Evolutionary conservation across 768 basidiomycete species (phyloP), one percentile per base, ranked within the genome.

Genomic region (Leccinum subtestaceum): DNA sequence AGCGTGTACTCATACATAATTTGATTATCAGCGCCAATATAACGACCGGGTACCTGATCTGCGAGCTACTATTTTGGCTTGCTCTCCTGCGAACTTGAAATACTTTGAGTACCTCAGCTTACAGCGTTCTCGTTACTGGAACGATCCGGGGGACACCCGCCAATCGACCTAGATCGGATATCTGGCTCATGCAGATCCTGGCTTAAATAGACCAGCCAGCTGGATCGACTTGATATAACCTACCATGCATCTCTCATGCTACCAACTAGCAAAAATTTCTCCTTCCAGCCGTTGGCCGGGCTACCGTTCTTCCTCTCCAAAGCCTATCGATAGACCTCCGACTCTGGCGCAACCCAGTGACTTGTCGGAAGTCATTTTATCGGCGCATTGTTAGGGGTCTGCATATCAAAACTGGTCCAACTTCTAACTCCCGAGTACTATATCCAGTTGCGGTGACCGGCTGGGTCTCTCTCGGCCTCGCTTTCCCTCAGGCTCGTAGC

Each of bases 321-420:
- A 60, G 36, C 55, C 55, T 32, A 75, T 84, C 52, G 81, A 85
- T 21, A 72, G 76, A 5, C 82, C 82, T 7, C 12, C 32, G 32
- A 34, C 32, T 34, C 66, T 84, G 40, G 79, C 81, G 0, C 83
- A 85, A 68, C 83, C 83, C 13, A 77, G 82, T 15, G 70, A 1
- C 72, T 84, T 4, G 52, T 85, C 38, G 78, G 78, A 3, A 82
- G 83, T 1, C 83, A 63, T 32, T 58, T 69, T 36, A 53, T 67
- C 19, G 57, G 81, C 8, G 79, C 80, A 5, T 64, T 84, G 48
- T 71, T 71, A 11, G 82, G 83, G 5, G 70, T 83, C 10, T 79
- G 76, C 15, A 75, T 84, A 63, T 79, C 81, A 5, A 84, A 84
- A 62, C 67, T 84, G 5, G 81, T 83, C 64, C 74, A 70, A 48